Evolutionary conservation across 2,329 filamentous ascomycete genomes (phyloP).

Genomic region (Epichloe uncinata): DNA sequence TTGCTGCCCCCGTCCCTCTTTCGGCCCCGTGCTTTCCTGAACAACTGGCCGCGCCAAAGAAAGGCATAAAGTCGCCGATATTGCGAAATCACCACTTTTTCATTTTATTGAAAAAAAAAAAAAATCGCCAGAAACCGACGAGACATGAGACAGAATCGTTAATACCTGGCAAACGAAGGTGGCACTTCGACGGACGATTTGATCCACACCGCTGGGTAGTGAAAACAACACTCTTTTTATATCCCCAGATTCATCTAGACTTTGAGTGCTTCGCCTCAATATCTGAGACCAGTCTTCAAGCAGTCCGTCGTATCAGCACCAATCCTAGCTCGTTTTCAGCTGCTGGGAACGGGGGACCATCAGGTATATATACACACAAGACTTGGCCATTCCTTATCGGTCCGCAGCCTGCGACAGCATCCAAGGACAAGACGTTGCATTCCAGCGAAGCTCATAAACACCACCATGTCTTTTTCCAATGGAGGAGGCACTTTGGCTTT

Average conservation of each 20-base stretch:
- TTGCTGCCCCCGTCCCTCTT: background rate
- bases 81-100: background rate
- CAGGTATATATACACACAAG: background rate
- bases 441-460: constrained; percentile 13
- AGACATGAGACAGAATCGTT: constrained; percentile 6
- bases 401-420: constrained; percentile 13
- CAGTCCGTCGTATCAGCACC: background rate
- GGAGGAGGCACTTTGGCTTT: constrained; percentile 67
- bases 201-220: background rate
- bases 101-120: no score
- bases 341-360: background rate
- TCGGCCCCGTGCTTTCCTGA: background rate
- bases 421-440: constrained; percentile 14
- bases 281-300: background rate
- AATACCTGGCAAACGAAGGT: constrained; percentile 1
- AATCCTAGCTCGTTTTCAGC: background rate
- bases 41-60: background rate
- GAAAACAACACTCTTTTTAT: background rate
- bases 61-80: background rate
- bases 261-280: background rate
- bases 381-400: constrained; percentile 14
- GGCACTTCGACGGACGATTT: background rate
- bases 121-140: background rate
- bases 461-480: constrained; percentile 44
- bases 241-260: constrained; percentile 1